A percentile compares a stretch with the other conserved stretches of the same genome.
These are phyloP conservation scores for Serendipita sp. DNA, from an alignment of 768 basidiomycete species.

Conservation along the genomic window DNA sequence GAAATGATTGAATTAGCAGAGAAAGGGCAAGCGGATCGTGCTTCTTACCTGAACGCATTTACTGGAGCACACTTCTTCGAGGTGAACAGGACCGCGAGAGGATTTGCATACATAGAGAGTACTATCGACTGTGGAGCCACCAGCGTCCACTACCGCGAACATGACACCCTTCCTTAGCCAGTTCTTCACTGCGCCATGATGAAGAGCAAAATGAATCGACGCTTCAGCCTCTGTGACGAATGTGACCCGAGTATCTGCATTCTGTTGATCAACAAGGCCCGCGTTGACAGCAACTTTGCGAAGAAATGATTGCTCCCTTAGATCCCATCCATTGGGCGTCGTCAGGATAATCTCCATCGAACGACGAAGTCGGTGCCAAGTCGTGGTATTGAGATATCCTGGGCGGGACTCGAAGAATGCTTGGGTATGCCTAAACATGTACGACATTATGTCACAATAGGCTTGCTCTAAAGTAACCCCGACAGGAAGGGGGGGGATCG, in stretches of 20 bases:
- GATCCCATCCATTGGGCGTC: constrained; percentile 17
- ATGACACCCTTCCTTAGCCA: not conserved
- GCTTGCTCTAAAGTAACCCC: not conserved
- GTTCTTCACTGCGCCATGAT: not conserved
- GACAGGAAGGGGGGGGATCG: not conserved
- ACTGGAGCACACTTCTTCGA: not conserved
- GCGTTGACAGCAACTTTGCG: constrained; percentile 14
- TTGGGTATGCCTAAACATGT: not conserved
- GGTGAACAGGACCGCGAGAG: not conserved
- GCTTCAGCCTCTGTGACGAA: constrained; percentile 7
- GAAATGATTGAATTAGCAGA: no score
- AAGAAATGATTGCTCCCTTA: constrained; percentile 13
- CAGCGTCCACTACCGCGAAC: not conserved
- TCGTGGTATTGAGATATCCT: constrained; percentile 8
- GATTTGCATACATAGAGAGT: not conserved
- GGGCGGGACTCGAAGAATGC: not conserved
- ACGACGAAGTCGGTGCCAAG: constrained; percentile 12
- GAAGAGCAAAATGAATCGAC: constrained; percentile 12
- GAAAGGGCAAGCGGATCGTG: no score
- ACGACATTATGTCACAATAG: constrained; percentile 5
- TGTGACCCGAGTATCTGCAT: constrained; percentile 11
- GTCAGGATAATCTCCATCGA: constrained; percentile 15
- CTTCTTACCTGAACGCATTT: constrained; percentile 2
- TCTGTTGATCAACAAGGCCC: not conserved
- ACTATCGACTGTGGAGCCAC: not conserved